Evolutionary conservation across 2,329 filamentous ascomycete genomes (phyloP), one percentile per base, ranked within the genome.

Genomic region (Hymenoscyphus albidus): DNA sequence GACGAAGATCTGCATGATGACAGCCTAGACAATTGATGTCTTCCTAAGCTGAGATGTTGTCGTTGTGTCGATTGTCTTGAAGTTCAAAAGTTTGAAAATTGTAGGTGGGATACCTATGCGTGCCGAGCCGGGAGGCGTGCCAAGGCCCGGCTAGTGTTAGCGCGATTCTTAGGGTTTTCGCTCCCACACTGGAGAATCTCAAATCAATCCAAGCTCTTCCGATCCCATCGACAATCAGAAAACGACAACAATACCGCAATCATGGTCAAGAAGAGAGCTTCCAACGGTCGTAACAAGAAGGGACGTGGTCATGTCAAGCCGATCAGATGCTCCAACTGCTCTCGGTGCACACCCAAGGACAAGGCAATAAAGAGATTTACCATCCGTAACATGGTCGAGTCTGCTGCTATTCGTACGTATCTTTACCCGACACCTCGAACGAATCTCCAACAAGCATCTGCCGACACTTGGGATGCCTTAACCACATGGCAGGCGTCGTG

Each of bases 331-430:
- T 92, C 85, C 84, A 92, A 89, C 88, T 95, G 84, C 88, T 92
- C 84, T 76, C 85, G 78, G 80, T 89, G 80, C 81, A 81, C 73
- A 71, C 80, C 64, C 67, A 99, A 99, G 90, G 95, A 99, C 80
- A 99, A 99, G 92, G 95, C 96, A 76, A 98, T 99, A 88, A 99
- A 99, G 93, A 89, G 95, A 85, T 99, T 99, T 88, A 99, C 95
- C 85, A 91, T 99, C 88, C 91, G 95, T 82, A 98, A 99, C 91
- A 99, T 99, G 95, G 95, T 99, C 75, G 95, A 99, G 86, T 97
- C 93, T 78, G 95, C 96, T 79, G 95, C 95, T 79, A 98, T 99
- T 82, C 95, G 96, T 98, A 93, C 78, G 93, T 92, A 72, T 65
- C 72, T 31, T 61, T 59, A 57, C 61, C 42, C 32, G 18, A 59